Conservation (phyloP, 768 basidiomycete species). For the Termitomyces sp. region DNA sequence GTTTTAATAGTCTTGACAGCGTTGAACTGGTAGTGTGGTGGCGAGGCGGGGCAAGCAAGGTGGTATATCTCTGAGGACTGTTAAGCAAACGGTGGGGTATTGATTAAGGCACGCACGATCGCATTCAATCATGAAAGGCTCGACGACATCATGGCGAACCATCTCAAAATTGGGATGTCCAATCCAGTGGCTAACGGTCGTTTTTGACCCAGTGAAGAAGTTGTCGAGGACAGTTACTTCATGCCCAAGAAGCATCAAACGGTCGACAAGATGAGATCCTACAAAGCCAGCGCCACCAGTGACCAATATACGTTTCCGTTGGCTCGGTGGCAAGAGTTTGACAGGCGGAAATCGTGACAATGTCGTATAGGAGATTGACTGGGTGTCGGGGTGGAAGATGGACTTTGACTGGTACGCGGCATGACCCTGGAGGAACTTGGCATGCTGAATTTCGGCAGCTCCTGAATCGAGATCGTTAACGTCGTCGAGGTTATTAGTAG, state of each 20-base stretch:
- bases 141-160: slow-evolving; percentile 94
- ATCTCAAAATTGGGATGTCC: slow-evolving; percentile 99
- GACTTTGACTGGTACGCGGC: slow-evolving; percentile 74
- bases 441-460: slow-evolving; percentile 39
- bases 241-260: slow-evolving; percentile 96
- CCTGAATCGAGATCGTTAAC: slow-evolving; percentile 31
- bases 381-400: slow-evolving; percentile 73
- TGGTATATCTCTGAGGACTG: slow-evolving; percentile 83
- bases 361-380: slow-evolving; percentile 88
- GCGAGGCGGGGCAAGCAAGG: slow-evolving; percentile 95
- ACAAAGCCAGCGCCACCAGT: slow-evolving; percentile 99
- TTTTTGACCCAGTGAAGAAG: slow-evolving; percentile 98
- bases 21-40: slow-evolving; percentile 97
- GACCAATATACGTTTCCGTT: slow-evolving; percentile 86
- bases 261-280: slow-evolving; percentile 95
- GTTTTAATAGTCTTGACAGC: slow-evolving; percentile 98
- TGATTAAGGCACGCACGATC: slow-evolving; percentile 60
- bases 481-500: slow-evolving; percentile 27
- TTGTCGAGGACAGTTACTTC: slow-evolving; percentile 97
- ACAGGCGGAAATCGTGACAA: slow-evolving; percentile 92
- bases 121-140: slow-evolving; percentile 98
- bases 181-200: slow-evolving; percentile 93
- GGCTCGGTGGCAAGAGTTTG: slow-evolving; percentile 69
- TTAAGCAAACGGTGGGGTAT: slow-evolving; percentile 10
- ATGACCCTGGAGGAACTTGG: slow-evolving; percentile 44